phyloP scores from a whole-genome alignment of 345 rosid species.

The Populus simonii region DNA sequence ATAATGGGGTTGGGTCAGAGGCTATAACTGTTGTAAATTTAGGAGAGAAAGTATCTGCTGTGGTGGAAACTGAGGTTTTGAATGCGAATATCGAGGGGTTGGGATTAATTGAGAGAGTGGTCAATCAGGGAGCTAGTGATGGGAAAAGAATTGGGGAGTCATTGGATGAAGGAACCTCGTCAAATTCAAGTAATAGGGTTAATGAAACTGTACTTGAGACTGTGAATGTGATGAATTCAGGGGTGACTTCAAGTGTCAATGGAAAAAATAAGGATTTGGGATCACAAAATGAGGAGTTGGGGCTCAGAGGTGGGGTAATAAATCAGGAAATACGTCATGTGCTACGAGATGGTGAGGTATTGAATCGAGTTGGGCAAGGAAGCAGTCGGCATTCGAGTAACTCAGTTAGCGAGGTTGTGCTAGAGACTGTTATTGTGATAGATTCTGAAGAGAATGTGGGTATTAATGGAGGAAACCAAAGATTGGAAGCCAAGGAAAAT shows the following conservation, averaged over 20 bases:
- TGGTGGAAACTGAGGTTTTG: background rate
- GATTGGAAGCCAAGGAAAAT: conserved; percentile 10
- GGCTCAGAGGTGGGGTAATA: conserved; percentile 7
- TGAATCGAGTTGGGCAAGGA: conserved; percentile 23
- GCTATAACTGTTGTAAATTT: background rate
- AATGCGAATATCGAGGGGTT: background rate
- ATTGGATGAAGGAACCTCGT: conserved; percentile 12
- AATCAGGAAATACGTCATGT: background rate
- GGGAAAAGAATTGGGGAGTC: conserved; percentile 12
- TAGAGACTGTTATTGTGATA: conserved; percentile 30
- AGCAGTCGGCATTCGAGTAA: conserved; percentile 16
- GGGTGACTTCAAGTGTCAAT: conserved; percentile 14
- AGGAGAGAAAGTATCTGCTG: background rate
- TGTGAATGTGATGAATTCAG: conserved; percentile 17
- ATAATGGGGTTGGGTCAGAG: background rate
- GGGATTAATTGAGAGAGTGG: background rate
- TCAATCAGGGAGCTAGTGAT: conserved; percentile 2
- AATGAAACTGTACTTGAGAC: conserved; percentile 27
- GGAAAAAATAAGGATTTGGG: conserved; percentile 26
- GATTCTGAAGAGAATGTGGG: conserved; percentile 27
- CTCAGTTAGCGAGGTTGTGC: conserved; percentile 14
- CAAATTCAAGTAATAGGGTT: conserved; percentile 22
- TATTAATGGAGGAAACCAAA: conserved; percentile 17
- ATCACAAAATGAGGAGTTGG: conserved; percentile 16
- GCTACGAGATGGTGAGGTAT: conserved; percentile 18